Percentiles rank a stretch among this genome's conserved stretches.
phyloP scores from a whole-genome alignment of 2,329 filamentous ascomycete genomes.

The Chrysosphaeria jannelii region DNA sequence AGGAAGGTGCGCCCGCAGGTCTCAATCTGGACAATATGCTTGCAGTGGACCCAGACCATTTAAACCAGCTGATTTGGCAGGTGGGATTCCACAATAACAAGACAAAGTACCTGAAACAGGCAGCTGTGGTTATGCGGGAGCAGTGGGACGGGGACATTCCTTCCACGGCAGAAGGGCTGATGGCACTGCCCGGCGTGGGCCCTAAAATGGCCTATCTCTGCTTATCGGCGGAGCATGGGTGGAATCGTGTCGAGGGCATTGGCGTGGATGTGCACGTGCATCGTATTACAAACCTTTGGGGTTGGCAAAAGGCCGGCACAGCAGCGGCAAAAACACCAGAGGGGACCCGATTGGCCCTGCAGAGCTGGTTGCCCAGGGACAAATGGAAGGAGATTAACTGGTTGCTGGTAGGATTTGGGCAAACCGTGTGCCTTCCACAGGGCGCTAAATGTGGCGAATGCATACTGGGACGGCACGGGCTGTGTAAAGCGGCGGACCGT shows the following conservation, averaged over 20 bases:
- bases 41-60: conserved; percentile 28
- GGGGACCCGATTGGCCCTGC: conserved; percentile 43
- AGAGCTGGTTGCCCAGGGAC: conserved; percentile 59
- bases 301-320: conserved; percentile 29
- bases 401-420: conserved; percentile 63
- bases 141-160: conserved; percentile 50
- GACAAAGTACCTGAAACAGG: conserved; percentile 45
- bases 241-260: conserved; percentile 38
- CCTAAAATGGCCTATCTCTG: conserved; percentile 89
- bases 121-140: conserved; percentile 43
- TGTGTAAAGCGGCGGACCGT: conserved; percentile 45
- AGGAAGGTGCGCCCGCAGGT: conserved; percentile 14
- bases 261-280: conserved; percentile 90
- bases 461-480: conserved; percentile 39
- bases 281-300: conserved; percentile 81
- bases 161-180: conserved; percentile 41
- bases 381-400: conserved; percentile 84
- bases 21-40: conserved; percentile 55
- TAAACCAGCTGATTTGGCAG: conserved; percentile 48
- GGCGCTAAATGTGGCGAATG: conserved; percentile 64
- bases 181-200: conserved; percentile 56
- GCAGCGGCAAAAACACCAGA: conserved; percentile 39
- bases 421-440: conserved; percentile 59
- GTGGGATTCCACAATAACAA: conserved; percentile 94
- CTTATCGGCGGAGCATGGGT: conserved; percentile 35